Evolutionary conservation across 345 rosid species (phyloP).

Genomic region (Aegle marmelos): DNA sequence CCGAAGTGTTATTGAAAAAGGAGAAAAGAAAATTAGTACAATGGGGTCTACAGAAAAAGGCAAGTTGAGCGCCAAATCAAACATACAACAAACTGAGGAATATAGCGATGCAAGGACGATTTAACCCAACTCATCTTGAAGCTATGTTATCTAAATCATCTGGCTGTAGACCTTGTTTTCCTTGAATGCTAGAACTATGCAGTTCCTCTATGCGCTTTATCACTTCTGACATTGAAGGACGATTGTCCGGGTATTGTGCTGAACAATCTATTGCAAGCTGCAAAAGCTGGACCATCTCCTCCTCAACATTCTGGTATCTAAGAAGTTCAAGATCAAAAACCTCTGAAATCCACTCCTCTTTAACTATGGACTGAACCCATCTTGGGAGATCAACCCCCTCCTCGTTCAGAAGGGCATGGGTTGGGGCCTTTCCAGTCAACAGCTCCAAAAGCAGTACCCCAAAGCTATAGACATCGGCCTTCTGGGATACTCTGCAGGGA

Average conservation of each 20-base stretch:
- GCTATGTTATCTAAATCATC: slow-evolving; percentile 25
- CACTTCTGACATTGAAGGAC: slow-evolving; percentile 70
- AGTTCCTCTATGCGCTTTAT: slow-evolving; percentile 58
- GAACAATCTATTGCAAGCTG: slow-evolving; percentile 87
- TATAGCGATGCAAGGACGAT: slow-evolving; percentile 15
- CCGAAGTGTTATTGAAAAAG: slow-evolving; percentile 12
- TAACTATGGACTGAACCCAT: slow-evolving; percentile 88
- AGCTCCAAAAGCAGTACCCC: slow-evolving; percentile 87
- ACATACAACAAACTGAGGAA: slow-evolving; percentile 7
- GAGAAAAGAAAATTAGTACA: slow-evolving; percentile 8
- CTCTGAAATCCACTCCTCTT: slow-evolving; percentile 86
- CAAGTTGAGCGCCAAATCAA: slow-evolving; percentile 20
- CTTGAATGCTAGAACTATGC: slow-evolving; percentile 26
- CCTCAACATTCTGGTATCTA: slow-evolving; percentile 69
- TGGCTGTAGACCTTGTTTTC: slow-evolving; percentile 21
- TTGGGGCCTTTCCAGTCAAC: slow-evolving; percentile 85
- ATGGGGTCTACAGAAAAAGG: not conserved
- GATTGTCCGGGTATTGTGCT: slow-evolving; percentile 74
- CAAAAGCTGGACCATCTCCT: slow-evolving; percentile 77
- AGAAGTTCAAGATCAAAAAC: slow-evolving; percentile 90
- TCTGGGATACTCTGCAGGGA: slow-evolving; percentile 80
- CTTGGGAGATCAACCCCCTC: slow-evolving; percentile 94
- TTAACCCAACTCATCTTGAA: slow-evolving; percentile 28
- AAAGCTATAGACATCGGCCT: slow-evolving; percentile 95
- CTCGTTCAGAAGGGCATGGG: slow-evolving; percentile 73